Base-by-base conservation (phyloP, 2,329 filamentous ascomycete species). In the Talaromyces sp. region DNA sequence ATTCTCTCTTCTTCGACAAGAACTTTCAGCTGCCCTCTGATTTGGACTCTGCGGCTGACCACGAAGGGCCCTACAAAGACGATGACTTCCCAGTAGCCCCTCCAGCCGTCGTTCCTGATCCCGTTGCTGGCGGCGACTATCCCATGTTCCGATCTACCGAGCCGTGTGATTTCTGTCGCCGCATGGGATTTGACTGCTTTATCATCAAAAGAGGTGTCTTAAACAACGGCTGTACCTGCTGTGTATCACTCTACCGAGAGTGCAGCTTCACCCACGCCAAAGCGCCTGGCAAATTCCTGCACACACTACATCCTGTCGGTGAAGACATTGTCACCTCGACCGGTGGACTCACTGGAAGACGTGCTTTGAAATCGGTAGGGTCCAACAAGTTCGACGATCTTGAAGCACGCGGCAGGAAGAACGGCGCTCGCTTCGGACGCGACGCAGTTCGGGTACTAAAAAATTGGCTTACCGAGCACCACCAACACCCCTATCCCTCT, bases 401-500 rank as follows among this genome's bases (percentile, higher is more conserved):
- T 32, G 77, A 79, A 54, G 66, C 67, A 29, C 72, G 71, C 43
- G 69, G 70, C 58, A 80, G 87, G 55, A 92, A 91, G 72, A 85
- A 85, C 63, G 89, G 86, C 58, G 85, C 88, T 56, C 85, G 91
- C 14, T 93, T 97, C 74, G 91, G 91, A 4, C 81, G 89, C 64
- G 87, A 92, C 66, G 90, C 91, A 0, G 84, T 95, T 63, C 89
- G 89, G 67, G 84, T 91, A 46, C 77, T 97, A 56, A 93, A 93
- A 75, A 87, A 88, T 67, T 97, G 93, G 93, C 82, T 96, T 32
- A 84, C 88, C 0, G 87, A 86, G 7, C 91, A 96, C 71, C 85
- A 84, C 68, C 84, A 89, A 57, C 90, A 96, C 67, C 93, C 92
- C 0, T 97, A 96, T 71, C 92, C 93, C 5, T 93, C 86, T 35